A percentile compares a stretch with the other conserved stretches of the same genome.
Conservation (phyloP, 768 basidiomycete species). For the Tylopilus vinaceipallidus region DNA sequence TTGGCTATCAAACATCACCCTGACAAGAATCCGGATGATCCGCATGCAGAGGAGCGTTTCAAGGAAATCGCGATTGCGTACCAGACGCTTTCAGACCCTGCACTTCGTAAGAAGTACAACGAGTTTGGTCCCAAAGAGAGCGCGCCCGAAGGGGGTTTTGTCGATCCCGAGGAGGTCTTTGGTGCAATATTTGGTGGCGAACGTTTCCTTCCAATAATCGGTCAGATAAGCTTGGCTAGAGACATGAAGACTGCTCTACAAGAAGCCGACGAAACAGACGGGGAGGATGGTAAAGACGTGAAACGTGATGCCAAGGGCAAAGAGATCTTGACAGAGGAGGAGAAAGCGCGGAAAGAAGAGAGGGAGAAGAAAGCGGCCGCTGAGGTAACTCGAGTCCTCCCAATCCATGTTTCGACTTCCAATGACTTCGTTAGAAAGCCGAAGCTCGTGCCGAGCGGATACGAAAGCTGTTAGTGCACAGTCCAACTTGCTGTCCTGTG, state of each 20-base stretch:
- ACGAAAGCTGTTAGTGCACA: slow-evolving; percentile 48
- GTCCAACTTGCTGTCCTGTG: neutral
- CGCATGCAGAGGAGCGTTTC: slow-evolving; percentile 82
- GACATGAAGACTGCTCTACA: slow-evolving; percentile 94
- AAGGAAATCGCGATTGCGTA: slow-evolving; percentile 89
- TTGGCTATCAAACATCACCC: slow-evolving; percentile 90
- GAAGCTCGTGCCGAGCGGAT: slow-evolving; percentile 76
- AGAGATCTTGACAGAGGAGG: slow-evolving; percentile 62
- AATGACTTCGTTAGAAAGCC: slow-evolving; percentile 56
- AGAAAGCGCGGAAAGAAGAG: slow-evolving; percentile 72
- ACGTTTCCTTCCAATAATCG: slow-evolving; percentile 82
- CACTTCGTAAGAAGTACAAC: slow-evolving; percentile 81
- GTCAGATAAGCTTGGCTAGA: slow-evolving; percentile 79
- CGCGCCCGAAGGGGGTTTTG: slow-evolving; percentile 78
- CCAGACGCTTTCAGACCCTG: slow-evolving; percentile 79
- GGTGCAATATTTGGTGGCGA: slow-evolving; percentile 90
- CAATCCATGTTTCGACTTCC: neutral
- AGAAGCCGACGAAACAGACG: slow-evolving; percentile 74
- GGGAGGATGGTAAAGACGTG: slow-evolving; percentile 38
- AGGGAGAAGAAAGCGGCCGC: slow-evolving; percentile 62
- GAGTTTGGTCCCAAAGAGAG: slow-evolving; percentile 87
- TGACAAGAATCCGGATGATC: slow-evolving; percentile 90
- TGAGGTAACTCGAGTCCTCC: slow-evolving; percentile 48
- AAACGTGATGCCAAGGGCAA: slow-evolving; percentile 52
- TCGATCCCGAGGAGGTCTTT: slow-evolving; percentile 83